phyloP scores from a whole-genome alignment of 2,329 filamentous ascomycete genomes.

The Parascedosporium putredinis region DNA sequence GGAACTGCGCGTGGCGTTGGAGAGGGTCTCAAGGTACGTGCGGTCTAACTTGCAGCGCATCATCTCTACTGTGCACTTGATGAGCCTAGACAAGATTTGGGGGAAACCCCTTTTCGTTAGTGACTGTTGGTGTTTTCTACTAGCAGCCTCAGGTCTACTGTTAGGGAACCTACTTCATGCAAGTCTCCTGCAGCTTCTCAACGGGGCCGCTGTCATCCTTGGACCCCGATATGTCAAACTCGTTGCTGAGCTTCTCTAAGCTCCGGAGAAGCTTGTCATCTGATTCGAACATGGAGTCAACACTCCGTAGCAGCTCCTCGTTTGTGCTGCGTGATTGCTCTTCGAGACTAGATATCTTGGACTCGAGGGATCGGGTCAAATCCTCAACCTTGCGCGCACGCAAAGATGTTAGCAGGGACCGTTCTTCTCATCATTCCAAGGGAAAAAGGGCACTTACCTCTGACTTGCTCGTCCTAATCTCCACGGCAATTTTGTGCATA shows the following conservation, averaged over 20 bases:
- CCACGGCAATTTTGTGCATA: conserved; percentile 21
- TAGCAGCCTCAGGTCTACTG: neutral
- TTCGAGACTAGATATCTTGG: conserved; percentile 36
- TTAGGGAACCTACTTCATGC: conserved; percentile 31
- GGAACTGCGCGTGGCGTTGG: conserved; percentile 16
- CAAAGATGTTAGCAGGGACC: neutral
- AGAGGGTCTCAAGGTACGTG: conserved; percentile 40
- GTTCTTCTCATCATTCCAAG: neutral
- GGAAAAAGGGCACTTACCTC: conserved; percentile 23
- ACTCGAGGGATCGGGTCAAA: conserved; percentile 34
- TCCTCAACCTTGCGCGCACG: conserved; percentile 31
- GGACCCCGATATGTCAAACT: conserved; percentile 42
- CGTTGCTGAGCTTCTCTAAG: conserved; percentile 54
- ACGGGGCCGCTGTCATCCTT: conserved; percentile 43
- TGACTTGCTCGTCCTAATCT: neutral
- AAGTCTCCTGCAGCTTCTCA: conserved; percentile 47
- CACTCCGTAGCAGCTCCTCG: conserved; percentile 33
- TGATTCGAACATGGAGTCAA: conserved; percentile 40
- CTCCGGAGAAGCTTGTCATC: conserved; percentile 57
- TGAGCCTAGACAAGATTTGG: conserved; percentile 27
- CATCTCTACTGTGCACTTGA: conserved; percentile 46
- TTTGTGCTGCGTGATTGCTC: conserved; percentile 37
- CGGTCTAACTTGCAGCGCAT: conserved; percentile 44
- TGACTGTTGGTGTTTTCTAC: no score
- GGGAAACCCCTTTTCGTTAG: neutral